Conservation (phyloP, 164 flowering plant species). For the Aristolochia contorta region DNA sequence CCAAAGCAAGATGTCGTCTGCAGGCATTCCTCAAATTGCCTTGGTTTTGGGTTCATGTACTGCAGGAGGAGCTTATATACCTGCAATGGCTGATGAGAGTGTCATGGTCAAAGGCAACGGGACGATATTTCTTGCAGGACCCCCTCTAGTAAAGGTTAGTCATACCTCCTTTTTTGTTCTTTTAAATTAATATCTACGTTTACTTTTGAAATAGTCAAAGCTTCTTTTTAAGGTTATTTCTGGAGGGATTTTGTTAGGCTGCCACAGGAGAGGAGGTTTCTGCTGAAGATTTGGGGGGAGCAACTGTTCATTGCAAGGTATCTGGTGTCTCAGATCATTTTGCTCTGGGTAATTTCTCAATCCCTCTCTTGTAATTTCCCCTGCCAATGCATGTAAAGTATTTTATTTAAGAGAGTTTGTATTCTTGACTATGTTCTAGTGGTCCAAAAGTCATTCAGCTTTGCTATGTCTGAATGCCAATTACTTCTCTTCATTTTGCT, state of each 20-base stretch:
- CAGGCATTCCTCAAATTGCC: slow-evolving; percentile 92
- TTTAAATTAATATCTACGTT: background rate
- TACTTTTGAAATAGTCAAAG: slow-evolving; percentile 2
- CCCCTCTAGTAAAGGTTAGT: slow-evolving; percentile 97
- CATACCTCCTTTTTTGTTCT: background rate
- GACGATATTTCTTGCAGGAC: slow-evolving; percentile 95
- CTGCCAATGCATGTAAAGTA: background rate
- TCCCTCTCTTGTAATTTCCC: slow-evolving; percentile 1
- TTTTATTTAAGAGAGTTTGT: background rate
- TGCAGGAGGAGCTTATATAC: slow-evolving; percentile 99
- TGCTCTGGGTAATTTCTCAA: slow-evolving; percentile 62
- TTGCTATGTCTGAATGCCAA: no score
- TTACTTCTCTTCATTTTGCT: no score
- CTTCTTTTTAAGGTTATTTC: slow-evolving; percentile 18
- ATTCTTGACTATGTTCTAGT: background rate
- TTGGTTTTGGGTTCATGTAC: slow-evolving; percentile 94
- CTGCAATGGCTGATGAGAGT: slow-evolving; percentile 99
- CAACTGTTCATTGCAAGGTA: slow-evolving; percentile 78
- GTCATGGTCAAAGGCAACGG: slow-evolving; percentile 98
- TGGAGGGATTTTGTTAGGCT: slow-evolving; percentile 58
- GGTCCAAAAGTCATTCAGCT: no score
- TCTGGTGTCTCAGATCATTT: slow-evolving; percentile 96
- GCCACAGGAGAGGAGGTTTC: slow-evolving; percentile 98
- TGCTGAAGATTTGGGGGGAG: slow-evolving; percentile 96
- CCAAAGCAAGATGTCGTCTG: slow-evolving; percentile 84